Base-by-base conservation (phyloP, 2,329 filamentous ascomycete genomes). In the Hirsutella minnesotensis region DNA sequence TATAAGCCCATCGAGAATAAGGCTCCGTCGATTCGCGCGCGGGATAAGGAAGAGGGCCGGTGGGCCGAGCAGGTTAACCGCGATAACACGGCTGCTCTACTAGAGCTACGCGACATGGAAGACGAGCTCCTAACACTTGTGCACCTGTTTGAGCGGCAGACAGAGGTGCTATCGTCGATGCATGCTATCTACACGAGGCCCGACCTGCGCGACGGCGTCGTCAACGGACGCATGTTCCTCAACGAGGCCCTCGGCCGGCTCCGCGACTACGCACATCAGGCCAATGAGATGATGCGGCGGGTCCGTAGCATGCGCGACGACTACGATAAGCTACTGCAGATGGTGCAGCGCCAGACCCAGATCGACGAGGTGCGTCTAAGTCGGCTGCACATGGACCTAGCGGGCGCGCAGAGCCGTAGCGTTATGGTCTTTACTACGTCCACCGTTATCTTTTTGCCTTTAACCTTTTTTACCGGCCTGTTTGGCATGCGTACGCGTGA, bases 371-470 rank as follows among this genome's bases (percentile, higher is more conserved):
- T 79, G 8, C 72, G 76, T 20, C 70, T 79, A 56, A 77, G 76
- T 20, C 65, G 78, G 2, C 63, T 79, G 43, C 75, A 81, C 49
- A 75, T 77, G 1, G 76, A 81, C 49, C 69, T 80, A 0, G 77
- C 78, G 0, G 75, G 73, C 45, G 70, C 72, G 9, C 77, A 81
- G 56, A 78, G 75, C 43, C 65, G 76, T 19, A 76, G 76, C 15
- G 71, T 81, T 44, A 77, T 81, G 72, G 77, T 81, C 47, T 81
- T 82, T 56, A 81, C 77, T 9, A 77, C 67, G 0, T 76, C 76
- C 44, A 77, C 73, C 9, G 72, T 81, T 44, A 77, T 81, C 16
- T 81, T 79, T 58, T 59, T 81, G 2, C 78, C 78, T 0, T 55
- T 81, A 5, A 77, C 73, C 16, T 81, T 82, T 60, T 81, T 82